Base-by-base conservation (phyloP, 2,329 filamentous ascomycete species). In the Calycina marina region DNA sequence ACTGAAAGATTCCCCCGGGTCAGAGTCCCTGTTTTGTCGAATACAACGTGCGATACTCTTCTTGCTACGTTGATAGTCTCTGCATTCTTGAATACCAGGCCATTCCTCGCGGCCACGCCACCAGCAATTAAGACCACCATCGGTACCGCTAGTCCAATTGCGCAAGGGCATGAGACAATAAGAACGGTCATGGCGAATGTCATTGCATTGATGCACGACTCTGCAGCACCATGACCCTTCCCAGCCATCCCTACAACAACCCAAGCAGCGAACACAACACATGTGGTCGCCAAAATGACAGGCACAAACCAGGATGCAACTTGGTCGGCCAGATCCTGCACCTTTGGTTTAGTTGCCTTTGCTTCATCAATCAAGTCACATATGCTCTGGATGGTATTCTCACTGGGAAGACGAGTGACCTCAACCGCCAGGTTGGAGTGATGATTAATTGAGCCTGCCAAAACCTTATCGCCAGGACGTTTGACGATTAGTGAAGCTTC, bases 11-110 rank as follows among this genome's bases (percentile, higher is more conserved):
- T 60, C 0, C 73, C 76, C 16, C 59, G 50, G 0, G 80, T 86
- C 6, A 88, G 51, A 0, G 80, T 88, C 0, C 81, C 80, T 0
- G 82, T 88, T 54, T 88, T 88, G 58, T 88, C 80, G 42, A 88
- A 79, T 0, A 88, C 64, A 2, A 85, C 67, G 43, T 85, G 71
- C 0, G 70, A 64, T 0, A 68, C 57, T 37, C 69, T 74, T 33
- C 66, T 57, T 0, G 69, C 72, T 1, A 66, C 53, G 48, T 85
- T 78, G 13, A 82, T 69, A 2, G 63, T 64, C 25, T 71, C 61
- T 0, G 73, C 68, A 1, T 71, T 65, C 46, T 81, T 80, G 56
- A 86, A 74, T 14, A 84, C 65, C n/a, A 86, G 60, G 0, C 79
- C 78, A 10, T 57, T 53, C 29, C 63, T 56, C 0, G 79, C 77